Conservation (phyloP, 1,284 basidiomycete genomes). For the Stereum hirsutum region DNA sequence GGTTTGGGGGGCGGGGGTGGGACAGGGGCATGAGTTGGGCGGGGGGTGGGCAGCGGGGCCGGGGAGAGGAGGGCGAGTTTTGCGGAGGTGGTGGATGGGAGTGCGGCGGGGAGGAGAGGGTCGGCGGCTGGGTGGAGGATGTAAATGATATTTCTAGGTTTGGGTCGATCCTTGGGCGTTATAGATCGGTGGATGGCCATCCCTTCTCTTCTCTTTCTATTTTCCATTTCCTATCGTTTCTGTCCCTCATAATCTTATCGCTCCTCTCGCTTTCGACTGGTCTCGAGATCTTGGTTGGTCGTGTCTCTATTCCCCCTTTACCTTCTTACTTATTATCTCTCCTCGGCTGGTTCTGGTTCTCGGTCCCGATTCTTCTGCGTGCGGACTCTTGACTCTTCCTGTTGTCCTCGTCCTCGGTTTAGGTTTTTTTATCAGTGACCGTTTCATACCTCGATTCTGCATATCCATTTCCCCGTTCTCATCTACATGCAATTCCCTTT, state of each 20-base stretch:
- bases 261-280: neutral
- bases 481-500: no score
- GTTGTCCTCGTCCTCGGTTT: neutral
- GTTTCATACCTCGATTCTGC: no score
- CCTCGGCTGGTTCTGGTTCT: no score
- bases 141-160: no score
- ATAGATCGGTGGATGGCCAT: neutral
- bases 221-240: neutral
- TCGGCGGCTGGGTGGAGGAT: neutral
- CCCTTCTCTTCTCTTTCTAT: neutral
- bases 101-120: neutral
- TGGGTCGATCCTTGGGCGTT: no score
- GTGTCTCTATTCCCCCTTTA: neutral
- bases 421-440: no score
- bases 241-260: neutral
- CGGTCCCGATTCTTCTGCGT: neutral
- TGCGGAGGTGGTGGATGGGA: conserved; percentile 3
- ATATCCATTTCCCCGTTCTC: no score
- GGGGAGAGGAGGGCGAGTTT: conserved; percentile 4
- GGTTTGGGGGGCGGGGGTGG: neutral
- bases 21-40: no score
- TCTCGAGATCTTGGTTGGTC: neutral
- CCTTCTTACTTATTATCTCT: neutral
- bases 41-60: no score
- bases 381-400: neutral